These are phyloP conservation scores for Populus davidiana DNA, from an alignment of 345 rosid species.

Conservation along the genomic window DNA sequence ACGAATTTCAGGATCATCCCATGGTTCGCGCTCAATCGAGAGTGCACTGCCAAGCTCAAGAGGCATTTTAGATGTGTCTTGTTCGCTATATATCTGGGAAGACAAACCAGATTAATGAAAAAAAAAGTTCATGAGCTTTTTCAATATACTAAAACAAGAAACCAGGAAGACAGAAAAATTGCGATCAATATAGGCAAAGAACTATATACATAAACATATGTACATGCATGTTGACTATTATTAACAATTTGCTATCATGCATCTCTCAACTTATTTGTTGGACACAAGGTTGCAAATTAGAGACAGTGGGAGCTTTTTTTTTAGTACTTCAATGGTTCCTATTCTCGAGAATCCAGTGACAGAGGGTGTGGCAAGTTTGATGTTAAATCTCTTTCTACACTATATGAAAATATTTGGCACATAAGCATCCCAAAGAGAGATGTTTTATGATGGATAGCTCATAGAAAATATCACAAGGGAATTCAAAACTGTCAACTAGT, in stretches of 20 bases:
- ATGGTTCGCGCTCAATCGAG: slow-evolving; percentile 80
- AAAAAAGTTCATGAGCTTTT: neutral
- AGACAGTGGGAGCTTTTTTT: neutral
- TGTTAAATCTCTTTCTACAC: neutral
- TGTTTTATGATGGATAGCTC: neutral
- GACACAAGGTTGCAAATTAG: neutral
- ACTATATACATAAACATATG: neutral
- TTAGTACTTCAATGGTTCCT: neutral
- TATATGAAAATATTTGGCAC: neutral
- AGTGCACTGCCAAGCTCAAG: slow-evolving; percentile 86
- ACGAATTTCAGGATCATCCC: slow-evolving; percentile 73
- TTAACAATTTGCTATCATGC: neutral
- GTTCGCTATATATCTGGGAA: slow-evolving; percentile 54
- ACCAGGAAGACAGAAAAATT: neutral
- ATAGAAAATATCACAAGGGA: neutral
- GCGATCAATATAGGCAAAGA: neutral
- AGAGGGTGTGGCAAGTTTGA: neutral
- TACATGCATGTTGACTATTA: no score
- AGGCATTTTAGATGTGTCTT: slow-evolving; percentile 75
- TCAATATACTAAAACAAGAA: neutral
- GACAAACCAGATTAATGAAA: slow-evolving; percentile 4
- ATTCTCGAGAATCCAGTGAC: neutral
- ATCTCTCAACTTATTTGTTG: neutral
- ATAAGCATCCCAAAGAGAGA: neutral
- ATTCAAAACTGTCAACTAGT: neutral